These are phyloP conservation scores for Plasmodium fragile DNA, from an alignment of 169 alveolate genomes.

Conservation along the genomic window DNA sequence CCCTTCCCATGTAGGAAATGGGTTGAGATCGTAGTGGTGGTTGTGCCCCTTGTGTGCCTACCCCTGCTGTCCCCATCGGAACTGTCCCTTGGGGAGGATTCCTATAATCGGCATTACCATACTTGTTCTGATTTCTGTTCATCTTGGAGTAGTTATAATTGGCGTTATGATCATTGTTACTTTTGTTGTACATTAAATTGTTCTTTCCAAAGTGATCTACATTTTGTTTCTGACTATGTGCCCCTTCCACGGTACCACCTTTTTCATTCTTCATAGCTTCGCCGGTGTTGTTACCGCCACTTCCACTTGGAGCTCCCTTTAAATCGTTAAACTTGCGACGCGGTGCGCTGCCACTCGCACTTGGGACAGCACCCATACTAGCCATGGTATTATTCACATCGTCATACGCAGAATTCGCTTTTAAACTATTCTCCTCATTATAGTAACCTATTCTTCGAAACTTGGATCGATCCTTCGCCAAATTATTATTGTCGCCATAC, in stretches of 20 bases:
- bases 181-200: neutral
- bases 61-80: neutral
- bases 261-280: constrained; percentile 5
- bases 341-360: neutral
- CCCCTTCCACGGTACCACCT: neutral
- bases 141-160: constrained; percentile 33
- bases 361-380: neutral
- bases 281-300: neutral
- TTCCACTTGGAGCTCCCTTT: neutral
- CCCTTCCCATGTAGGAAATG: constrained; percentile 26
- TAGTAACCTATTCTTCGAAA: constrained; percentile 29
- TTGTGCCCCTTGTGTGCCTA: neutral
- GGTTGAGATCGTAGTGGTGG: neutral
- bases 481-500: constrained; percentile 14
- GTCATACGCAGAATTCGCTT: constrained; percentile 1
- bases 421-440: constrained; percentile 40
- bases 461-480: constrained; percentile 40
- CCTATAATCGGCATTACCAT: neutral
- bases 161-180: constrained; percentile 1
- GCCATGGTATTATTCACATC: neutral
- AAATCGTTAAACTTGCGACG: constrained; percentile 7
- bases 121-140: neutral
- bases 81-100: neutral
- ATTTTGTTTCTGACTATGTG: neutral
- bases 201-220: constrained; percentile 4